phyloP scores from a whole-genome alignment of 1,139 yeast genomes.

The Lodderomyces pseudojiufengensis region DNA sequence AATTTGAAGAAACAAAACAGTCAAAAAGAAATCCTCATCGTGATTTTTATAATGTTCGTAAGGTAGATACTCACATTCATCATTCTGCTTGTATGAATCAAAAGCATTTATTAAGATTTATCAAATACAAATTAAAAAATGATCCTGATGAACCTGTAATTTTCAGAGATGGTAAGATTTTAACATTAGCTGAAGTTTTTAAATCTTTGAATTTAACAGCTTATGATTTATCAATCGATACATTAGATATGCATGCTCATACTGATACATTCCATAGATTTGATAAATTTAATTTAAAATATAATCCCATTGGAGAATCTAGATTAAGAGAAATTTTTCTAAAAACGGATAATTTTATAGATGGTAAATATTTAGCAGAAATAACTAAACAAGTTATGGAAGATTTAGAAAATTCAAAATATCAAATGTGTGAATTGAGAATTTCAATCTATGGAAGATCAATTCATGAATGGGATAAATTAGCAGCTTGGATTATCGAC shows the following conservation, averaged over 20 bases:
- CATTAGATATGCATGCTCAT: constrained; percentile 99
- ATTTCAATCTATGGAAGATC: constrained; percentile 92
- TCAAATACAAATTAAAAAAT: constrained; percentile 72
- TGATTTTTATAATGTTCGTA: constrained; percentile 96
- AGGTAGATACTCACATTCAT: constrained; percentile 98
- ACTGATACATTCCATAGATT: constrained; percentile 96
- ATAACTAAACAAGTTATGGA: constrained; percentile 88
- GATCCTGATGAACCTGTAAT: constrained; percentile 84
- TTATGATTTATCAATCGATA: constrained; percentile 91
- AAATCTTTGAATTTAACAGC: constrained; percentile 87
- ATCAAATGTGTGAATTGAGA: constrained; percentile 95
- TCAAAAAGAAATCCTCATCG: constrained; percentile 81
- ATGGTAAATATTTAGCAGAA: constrained; percentile 89
- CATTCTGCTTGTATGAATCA: constrained; percentile 99
- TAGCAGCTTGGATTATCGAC: constrained; percentile 93
- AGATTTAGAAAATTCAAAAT: constrained; percentile 90
- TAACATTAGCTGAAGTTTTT: constrained; percentile 84
- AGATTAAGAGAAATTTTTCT: constrained; percentile 92
- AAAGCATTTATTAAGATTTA: constrained; percentile 89
- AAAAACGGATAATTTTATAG: constrained; percentile 89
- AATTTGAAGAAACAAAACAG: constrained; percentile 87
- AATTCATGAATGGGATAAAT: constrained; percentile 88
- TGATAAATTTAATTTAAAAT: constrained; percentile 94
- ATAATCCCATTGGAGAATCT: constrained; percentile 97
- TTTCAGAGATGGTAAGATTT: constrained; percentile 86